phyloP scores from a whole-genome alignment of 805 yeast species.

The Hanseniaspora lindneri region DNA sequence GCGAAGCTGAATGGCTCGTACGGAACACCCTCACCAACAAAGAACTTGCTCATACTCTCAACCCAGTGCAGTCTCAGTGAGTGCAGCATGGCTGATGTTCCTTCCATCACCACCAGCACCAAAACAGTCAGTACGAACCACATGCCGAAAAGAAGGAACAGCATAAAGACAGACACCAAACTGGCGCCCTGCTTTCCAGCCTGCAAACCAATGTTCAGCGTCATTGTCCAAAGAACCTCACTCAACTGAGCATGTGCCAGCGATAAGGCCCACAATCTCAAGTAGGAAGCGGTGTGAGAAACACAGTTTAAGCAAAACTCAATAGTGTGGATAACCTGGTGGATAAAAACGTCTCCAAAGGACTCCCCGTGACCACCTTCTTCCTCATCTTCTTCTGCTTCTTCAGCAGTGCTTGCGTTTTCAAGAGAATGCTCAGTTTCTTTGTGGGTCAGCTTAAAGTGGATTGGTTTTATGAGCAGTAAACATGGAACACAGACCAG shows the following conservation, averaged over 20 bases:
- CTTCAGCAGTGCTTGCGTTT: constrained; percentile 4
- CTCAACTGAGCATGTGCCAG: constrained; percentile 72
- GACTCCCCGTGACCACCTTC: constrained; percentile 34
- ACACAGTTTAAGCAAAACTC: constrained; percentile 72
- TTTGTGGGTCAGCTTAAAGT: constrained; percentile 26
- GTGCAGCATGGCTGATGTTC: constrained; percentile 76
- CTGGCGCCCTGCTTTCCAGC: constrained; percentile 39
- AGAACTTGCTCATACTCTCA: constrained; percentile 69
- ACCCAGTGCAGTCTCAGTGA: constrained; percentile 72
- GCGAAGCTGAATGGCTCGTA: constrained; percentile 51
- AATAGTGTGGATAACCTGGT: constrained; percentile 70
- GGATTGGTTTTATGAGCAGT: constrained; percentile 52
- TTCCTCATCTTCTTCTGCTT: constrained; percentile 34
- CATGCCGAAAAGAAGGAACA: constrained; percentile 53
- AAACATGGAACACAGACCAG: constrained; percentile 66
- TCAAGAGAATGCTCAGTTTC: constrained; percentile 14
- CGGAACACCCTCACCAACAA: constrained; percentile 62
- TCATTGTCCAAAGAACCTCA: constrained; percentile 65
- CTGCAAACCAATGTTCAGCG: constrained; percentile 51
- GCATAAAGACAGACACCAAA: constrained; percentile 33
- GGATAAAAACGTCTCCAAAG: constrained; percentile 62
- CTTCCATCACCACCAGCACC: constrained; percentile 67
- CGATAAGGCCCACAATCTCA: constrained; percentile 69
- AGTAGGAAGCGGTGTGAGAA: constrained; percentile 67
- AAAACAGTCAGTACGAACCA: constrained; percentile 64